These are phyloP conservation scores for Tubosaeta sp. DNA, from an alignment of 768 basidiomycete genomes.

Conservation along the genomic window DNA sequence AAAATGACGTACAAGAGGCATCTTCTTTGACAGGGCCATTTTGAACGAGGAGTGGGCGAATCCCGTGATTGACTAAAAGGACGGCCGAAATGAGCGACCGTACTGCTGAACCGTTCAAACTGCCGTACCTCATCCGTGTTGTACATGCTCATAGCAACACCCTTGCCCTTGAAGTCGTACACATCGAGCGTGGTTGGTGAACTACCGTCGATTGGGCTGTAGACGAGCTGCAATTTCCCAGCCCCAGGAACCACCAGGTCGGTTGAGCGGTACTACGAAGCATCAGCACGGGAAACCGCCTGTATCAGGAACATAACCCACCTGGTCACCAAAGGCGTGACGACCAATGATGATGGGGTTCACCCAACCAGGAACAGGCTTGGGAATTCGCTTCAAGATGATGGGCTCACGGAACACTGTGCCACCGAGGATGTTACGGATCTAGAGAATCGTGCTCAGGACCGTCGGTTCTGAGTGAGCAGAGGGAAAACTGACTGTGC, in stretches of 20 bases:
- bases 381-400: slow-evolving; percentile 84
- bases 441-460: slow-evolving; percentile 39
- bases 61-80: slow-evolving; percentile 73
- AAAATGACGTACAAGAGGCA: slow-evolving; percentile 54
- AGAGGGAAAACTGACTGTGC: slow-evolving; percentile 56
- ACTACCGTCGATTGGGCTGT: slow-evolving; percentile 77
- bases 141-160: slow-evolving; percentile 97
- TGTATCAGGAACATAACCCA: slow-evolving; percentile 26
- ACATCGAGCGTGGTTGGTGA: slow-evolving; percentile 68
- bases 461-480: neutral
- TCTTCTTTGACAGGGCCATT: slow-evolving; percentile 81
- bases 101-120: neutral
- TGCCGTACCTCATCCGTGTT: slow-evolving; percentile 84
- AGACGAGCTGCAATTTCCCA: slow-evolving; percentile 91
- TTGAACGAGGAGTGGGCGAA: slow-evolving; percentile 99
- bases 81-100: neutral
- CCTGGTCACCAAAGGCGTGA: slow-evolving; percentile 97
- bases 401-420: slow-evolving; percentile 99
- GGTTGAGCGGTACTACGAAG: slow-evolving; percentile 78
- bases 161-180: slow-evolving; percentile 89
- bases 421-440: slow-evolving; percentile 96
- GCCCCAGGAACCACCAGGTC: slow-evolving; percentile 90
- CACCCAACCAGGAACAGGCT: slow-evolving; percentile 93
- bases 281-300: slow-evolving; percentile 6
- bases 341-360: slow-evolving; percentile 96